Evolutionary conservation across 1,139 yeast species (phyloP).

Genomic region (Debaryomyces sp.): DNA sequence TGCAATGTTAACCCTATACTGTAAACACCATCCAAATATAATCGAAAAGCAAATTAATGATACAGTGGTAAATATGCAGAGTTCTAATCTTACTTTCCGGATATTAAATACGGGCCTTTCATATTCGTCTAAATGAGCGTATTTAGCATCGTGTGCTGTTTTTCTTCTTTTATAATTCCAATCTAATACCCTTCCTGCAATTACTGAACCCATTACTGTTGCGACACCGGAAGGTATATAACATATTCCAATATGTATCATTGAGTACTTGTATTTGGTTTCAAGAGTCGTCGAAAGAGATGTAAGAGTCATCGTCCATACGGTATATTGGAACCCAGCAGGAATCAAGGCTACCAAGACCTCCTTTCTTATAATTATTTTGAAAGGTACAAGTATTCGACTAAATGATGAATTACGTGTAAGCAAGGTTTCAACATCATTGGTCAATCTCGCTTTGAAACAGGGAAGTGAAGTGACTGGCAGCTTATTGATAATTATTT

Average conservation of each 20-base stretch:
- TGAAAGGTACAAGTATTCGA: slow-evolving; percentile 30
- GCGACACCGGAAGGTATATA: slow-evolving; percentile 44
- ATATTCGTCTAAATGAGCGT: slow-evolving; percentile 15
- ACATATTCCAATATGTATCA: slow-evolving; percentile 39
- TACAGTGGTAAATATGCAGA: slow-evolving; percentile 27
- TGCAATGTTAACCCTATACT: slow-evolving; percentile 25
- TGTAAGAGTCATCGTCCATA: slow-evolving; percentile 41
- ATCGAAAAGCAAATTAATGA: slow-evolving; percentile 30
- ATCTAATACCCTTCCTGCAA: slow-evolving; percentile 32
- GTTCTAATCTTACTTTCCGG: slow-evolving; percentile 30
- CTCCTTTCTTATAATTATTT: slow-evolving; percentile 26
- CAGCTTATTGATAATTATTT: slow-evolving; percentile 21
- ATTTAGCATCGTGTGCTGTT: slow-evolving; percentile 19
- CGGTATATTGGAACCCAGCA: slow-evolving; percentile 37
- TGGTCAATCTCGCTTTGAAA: slow-evolving; percentile 26
- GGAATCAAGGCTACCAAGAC: slow-evolving; percentile 33
- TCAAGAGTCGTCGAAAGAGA: slow-evolving; percentile 36
- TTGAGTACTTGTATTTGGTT: slow-evolving; percentile 32
- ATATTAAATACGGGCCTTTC: slow-evolving; percentile 32
- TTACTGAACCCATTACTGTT: slow-evolving; percentile 33
- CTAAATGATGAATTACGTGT: slow-evolving; percentile 21
- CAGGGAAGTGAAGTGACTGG: slow-evolving; percentile 28
- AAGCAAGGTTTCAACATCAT: slow-evolving; percentile 30
- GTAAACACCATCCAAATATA: slow-evolving; percentile 45
- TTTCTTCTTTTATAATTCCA: slow-evolving; percentile 28